Evolutionary conservation across 306 rosid genomes (phyloP).

Genomic region (Erythrophleum fordii): DNA sequence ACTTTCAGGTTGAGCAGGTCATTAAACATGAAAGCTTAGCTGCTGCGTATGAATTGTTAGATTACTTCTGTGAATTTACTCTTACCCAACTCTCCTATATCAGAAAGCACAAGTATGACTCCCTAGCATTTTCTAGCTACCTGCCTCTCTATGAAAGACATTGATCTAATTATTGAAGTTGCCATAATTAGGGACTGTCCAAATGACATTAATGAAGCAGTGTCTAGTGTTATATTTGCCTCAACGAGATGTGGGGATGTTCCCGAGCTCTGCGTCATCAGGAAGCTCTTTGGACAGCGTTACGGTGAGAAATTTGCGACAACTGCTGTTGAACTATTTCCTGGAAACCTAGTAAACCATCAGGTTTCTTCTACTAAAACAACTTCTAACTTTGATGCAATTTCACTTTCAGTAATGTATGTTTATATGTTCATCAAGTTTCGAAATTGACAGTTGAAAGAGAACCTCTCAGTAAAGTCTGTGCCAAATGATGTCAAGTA

Average conservation of each 20-base stretch:
- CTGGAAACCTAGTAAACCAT: constrained; percentile 72
- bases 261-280: constrained; percentile 69
- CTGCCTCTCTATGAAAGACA: not conserved
- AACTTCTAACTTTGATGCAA: not conserved
- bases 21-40: constrained; percentile 59
- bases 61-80: constrained; percentile 65
- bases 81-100: constrained; percentile 61
- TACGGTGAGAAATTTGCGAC: constrained; percentile 63
- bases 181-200: constrained; percentile 57
- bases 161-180: constrained; percentile 4
- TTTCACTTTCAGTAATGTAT: not conserved
- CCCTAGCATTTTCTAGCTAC: not conserved
- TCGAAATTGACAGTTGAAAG: constrained; percentile 54
- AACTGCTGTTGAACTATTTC: constrained; percentile 59
- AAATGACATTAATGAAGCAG: constrained; percentile 78
- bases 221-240: constrained; percentile 82
- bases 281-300: constrained; percentile 69
- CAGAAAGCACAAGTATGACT: constrained; percentile 68
- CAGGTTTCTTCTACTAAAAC: constrained; percentile 41
- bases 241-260: constrained; percentile 86
- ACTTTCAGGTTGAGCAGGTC: constrained; percentile 70
- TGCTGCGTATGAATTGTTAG: constrained; percentile 64
- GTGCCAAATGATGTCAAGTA: constrained; percentile 64
- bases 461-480: constrained; percentile 50
- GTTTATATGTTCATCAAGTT: constrained; percentile 23